Conservation (phyloP, 129 eudicot genomes). For the Rutidosis leptorrhynchoides region DNA sequence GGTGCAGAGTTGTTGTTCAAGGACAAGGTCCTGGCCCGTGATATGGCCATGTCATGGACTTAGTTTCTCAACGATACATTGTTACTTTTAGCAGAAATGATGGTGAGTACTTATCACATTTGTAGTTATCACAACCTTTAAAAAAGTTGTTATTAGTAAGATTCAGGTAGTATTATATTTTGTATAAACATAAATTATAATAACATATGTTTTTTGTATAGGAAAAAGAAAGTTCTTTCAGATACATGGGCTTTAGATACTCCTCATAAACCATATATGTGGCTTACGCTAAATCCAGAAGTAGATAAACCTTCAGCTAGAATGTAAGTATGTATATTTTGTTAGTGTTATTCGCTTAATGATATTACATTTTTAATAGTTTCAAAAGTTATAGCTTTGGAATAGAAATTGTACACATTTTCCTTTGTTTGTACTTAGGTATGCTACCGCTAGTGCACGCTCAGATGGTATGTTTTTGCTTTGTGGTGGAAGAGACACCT, state of each 20-base stretch:
- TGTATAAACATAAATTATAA: slow-evolving; percentile 16
- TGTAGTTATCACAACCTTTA: no score
- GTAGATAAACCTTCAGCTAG: slow-evolving; percentile 98
- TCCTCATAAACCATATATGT: slow-evolving; percentile 88
- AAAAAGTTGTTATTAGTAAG: slow-evolving; percentile 2
- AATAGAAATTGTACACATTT: not conserved
- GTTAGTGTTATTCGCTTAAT: not conserved
- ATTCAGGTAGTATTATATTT: not conserved
- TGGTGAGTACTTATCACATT: slow-evolving; percentile 49
- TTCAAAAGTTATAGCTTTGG: not conserved
- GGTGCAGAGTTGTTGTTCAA: slow-evolving; percentile 86
- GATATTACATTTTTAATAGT: slow-evolving; percentile 3
- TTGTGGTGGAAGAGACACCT: slow-evolving; percentile 95
- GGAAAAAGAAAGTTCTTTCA: slow-evolving; percentile 89
- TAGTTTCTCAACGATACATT: slow-evolving; percentile 89
- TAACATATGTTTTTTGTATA: slow-evolving; percentile 28
- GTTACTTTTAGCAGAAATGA: slow-evolving; percentile 91
- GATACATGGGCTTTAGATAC: slow-evolving; percentile 97
- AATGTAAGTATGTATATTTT: slow-evolving; percentile 61
- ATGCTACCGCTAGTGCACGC: slow-evolving; percentile 94
- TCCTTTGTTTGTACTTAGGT: slow-evolving; percentile 41
- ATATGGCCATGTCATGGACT: slow-evolving; percentile 92
- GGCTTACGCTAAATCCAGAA: slow-evolving; percentile 81
- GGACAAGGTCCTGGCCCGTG: slow-evolving; percentile 97
- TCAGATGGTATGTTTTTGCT: slow-evolving; percentile 98